Conservation (phyloP, 331 rosid genomes). For the Malus hybrid region DNA sequence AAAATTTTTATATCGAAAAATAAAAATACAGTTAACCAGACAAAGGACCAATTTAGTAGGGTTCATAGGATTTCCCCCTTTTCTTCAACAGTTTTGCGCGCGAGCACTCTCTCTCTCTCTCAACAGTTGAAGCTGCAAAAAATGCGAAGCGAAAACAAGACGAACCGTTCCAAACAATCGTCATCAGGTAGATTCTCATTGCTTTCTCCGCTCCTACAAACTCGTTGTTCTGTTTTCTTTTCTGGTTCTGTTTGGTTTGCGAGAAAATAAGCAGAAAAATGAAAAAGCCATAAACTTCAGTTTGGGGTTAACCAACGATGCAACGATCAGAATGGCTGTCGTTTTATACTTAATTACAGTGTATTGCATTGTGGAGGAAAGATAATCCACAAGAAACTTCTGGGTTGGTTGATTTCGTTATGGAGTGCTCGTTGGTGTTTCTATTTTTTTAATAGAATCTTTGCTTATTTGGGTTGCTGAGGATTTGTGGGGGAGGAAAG, state of each 20-base stretch:
- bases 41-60: too few species aligned
- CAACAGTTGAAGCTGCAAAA: neutral
- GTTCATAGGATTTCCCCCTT: too few species aligned
- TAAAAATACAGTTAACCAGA: too few species aligned
- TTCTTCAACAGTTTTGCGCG: neutral
- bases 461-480: neutral
- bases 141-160: conserved; percentile 41
- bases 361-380: too few species aligned
- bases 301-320: neutral
- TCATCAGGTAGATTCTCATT: conserved; percentile 15
- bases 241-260: conserved; percentile 1
- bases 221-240: neutral
- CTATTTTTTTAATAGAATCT: neutral
- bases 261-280: neutral
- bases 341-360: too few species aligned
- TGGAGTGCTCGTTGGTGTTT: neutral
- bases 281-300: neutral
- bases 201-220: neutral
- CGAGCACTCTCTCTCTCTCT: neutral
- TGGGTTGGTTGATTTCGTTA: neutral
- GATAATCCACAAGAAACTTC: neutral
- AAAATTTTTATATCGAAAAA: too few species aligned
- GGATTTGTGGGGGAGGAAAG: neutral
- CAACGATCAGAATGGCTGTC: too few species aligned
- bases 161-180: conserved; percentile 24